A percentile compares a stretch with the other conserved stretches of the same genome.
These are phyloP conservation scores for Xerocomellus amylosporus DNA, from an alignment of 768 basidiomycete genomes.

Conservation along the genomic window DNA sequence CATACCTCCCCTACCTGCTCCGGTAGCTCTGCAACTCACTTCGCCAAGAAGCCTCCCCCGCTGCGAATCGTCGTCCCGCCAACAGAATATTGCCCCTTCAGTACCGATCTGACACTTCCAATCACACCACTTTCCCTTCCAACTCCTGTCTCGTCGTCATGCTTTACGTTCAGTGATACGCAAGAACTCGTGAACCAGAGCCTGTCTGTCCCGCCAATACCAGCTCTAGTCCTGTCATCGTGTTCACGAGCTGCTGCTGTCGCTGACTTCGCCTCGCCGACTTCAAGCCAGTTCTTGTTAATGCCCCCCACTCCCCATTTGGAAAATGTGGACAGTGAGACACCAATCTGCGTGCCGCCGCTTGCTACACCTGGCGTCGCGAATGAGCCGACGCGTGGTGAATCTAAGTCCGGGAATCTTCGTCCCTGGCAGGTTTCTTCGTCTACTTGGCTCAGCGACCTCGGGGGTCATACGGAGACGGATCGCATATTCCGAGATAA, in stretches of 20 bases:
- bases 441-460: slow-evolving; percentile 33
- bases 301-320: slow-evolving; percentile 26
- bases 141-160: slow-evolving; percentile 26
- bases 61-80: slow-evolving; percentile 34
- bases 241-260: slow-evolving; percentile 7
- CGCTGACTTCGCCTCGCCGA: slow-evolving; percentile 24
- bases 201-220: slow-evolving; percentile 8
- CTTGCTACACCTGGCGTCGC: slow-evolving; percentile 7
- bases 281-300: slow-evolving; percentile 26
- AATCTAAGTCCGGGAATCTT: slow-evolving; percentile 15
- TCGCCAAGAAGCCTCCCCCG: slow-evolving; percentile 16
- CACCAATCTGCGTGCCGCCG: slow-evolving; percentile 11
- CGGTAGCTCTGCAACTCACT: slow-evolving; percentile 9
- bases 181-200: slow-evolving; percentile 12
- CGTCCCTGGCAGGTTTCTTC: slow-evolving; percentile 20
- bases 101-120: slow-evolving; percentile 31
- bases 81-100: slow-evolving; percentile 34
- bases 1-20: slow-evolving; percentile 1
- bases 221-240: slow-evolving; percentile 3
- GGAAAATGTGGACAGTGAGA: slow-evolving; percentile 7
- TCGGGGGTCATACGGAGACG: slow-evolving; percentile 31
- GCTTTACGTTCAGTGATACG: slow-evolving; percentile 22
- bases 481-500: slow-evolving; percentile 31
- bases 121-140: slow-evolving; percentile 27
- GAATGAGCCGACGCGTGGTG: slow-evolving; percentile 3